These are phyloP conservation scores for Peronospora belbahrii DNA, from an alignment of 352 stramenopile species.

Conservation along the genomic window DNA sequence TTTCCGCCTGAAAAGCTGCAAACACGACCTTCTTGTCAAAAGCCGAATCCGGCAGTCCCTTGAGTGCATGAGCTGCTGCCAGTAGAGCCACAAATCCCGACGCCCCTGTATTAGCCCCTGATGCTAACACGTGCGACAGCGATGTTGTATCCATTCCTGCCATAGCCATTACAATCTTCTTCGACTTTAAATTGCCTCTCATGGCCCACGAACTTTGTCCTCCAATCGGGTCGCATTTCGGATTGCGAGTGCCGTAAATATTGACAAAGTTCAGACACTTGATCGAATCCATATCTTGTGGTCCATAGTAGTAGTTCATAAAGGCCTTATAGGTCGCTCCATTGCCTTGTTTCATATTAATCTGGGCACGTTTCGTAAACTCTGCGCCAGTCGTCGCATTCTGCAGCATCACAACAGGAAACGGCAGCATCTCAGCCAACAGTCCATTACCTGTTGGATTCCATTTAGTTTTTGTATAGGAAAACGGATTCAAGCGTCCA, in stretches of 20 bases:
- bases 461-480: slow-evolving; percentile 46
- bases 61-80: slow-evolving; percentile 57
- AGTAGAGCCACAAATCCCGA: slow-evolving; percentile 73
- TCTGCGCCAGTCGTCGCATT: slow-evolving; percentile 26
- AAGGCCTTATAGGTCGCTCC: slow-evolving; percentile 64
- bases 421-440: slow-evolving; percentile 34
- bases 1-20: slow-evolving; percentile 72
- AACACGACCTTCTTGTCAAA: slow-evolving; percentile 78
- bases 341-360: slow-evolving; percentile 35
- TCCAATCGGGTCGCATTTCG: slow-evolving; percentile 72
- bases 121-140: slow-evolving; percentile 60
- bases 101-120: slow-evolving; percentile 65
- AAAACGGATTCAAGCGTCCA: slow-evolving; percentile 60
- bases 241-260: slow-evolving; percentile 51
- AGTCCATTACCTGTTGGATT: slow-evolving; percentile 53
- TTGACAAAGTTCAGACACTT: slow-evolving; percentile 73
- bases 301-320: slow-evolving; percentile 84
- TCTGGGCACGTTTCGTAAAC: slow-evolving; percentile 49
- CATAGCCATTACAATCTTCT: slow-evolving; percentile 66
- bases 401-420: slow-evolving; percentile 61
- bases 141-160: slow-evolving; percentile 67
- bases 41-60: slow-evolving; percentile 46
- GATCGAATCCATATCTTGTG: slow-evolving; percentile 57
- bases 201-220: slow-evolving; percentile 67
- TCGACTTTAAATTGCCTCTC: slow-evolving; percentile 40